These are phyloP conservation scores for Lachancea waltii DNA, from an alignment of 805 yeast genomes.

Conservation along the genomic window DNA sequence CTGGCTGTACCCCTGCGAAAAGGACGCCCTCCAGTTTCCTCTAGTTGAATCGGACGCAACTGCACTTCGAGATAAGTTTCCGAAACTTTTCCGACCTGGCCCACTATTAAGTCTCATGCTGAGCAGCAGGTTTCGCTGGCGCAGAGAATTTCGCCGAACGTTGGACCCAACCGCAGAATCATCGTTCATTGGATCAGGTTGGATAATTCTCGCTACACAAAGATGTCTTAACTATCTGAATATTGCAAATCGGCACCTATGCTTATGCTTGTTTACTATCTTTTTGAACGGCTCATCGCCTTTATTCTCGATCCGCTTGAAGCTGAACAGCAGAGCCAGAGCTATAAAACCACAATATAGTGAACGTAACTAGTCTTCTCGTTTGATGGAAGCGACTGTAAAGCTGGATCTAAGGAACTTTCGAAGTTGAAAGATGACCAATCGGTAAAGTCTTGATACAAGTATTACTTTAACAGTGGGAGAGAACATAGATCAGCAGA, in stretches of 20 bases:
- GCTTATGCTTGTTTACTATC: background rate
- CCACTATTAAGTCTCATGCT: slow-evolving; percentile 20
- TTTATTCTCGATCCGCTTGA: background rate
- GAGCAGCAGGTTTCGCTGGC: slow-evolving; percentile 21
- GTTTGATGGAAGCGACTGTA: too few species aligned
- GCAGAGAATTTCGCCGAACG: slow-evolving; percentile 18
- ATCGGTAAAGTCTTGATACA: too few species aligned
- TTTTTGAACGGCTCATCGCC: background rate
- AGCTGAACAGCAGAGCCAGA: too few species aligned
- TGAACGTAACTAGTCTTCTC: too few species aligned
- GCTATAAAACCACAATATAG: too few species aligned
- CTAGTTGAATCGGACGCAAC: background rate
- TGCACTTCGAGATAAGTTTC: background rate
- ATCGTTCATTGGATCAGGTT: slow-evolving; percentile 1
- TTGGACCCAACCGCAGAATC: slow-evolving; percentile 10
- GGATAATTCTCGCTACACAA: too few species aligned
- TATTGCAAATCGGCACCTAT: too few species aligned
- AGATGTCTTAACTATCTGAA: too few species aligned
- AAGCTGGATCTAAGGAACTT: too few species aligned
- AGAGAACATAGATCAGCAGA: too few species aligned
- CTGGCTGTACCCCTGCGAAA: slow-evolving; percentile 2
- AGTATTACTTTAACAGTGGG: too few species aligned
- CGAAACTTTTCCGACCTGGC: slow-evolving; percentile 9
- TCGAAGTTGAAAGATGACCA: too few species aligned
- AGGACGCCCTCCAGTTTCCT: slow-evolving; percentile 6